Percentiles rank a stretch among this genome's conserved stretches.
Evolutionary conservation across 805 yeast genomes (phyloP).

Genomic region (Scheffersomyces ergatensis): DNA sequence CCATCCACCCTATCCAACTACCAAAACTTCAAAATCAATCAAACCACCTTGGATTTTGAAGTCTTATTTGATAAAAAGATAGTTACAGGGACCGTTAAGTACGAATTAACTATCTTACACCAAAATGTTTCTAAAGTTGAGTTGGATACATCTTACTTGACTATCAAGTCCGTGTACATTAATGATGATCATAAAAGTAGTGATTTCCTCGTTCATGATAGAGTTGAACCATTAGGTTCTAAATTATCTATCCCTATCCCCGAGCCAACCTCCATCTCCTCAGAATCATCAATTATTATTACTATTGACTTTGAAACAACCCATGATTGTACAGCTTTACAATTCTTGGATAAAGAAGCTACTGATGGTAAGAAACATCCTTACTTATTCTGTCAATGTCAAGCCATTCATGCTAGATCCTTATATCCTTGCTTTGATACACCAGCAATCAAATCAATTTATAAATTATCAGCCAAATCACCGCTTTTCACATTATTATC

Average conservation of each 20-base stretch:
- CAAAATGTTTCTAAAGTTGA: constrained; percentile 26
- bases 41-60: constrained; percentile 51
- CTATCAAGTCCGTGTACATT: constrained; percentile 43
- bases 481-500: constrained; percentile 71
- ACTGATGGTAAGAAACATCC: constrained; percentile 71
- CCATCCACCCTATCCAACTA: constrained; percentile 82
- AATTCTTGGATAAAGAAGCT: constrained; percentile 73
- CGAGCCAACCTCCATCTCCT: neutral
- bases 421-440: constrained; percentile 90
- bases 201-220: constrained; percentile 32
- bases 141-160: constrained; percentile 68
- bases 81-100: constrained; percentile 56
- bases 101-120: constrained; percentile 33
- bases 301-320: constrained; percentile 67
- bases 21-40: constrained; percentile 43
- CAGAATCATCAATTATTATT: constrained; percentile 13
- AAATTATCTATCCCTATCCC: constrained; percentile 7
- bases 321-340: constrained; percentile 74
- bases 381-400: constrained; percentile 83
- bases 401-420: constrained; percentile 87
- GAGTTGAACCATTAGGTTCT: constrained; percentile 59
- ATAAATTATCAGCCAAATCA: constrained; percentile 56
- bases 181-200: constrained; percentile 17
- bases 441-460: constrained; percentile 75
- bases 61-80: constrained; percentile 54